Evolutionary conservation across 208 protist species (phyloP), one percentile per base, ranked within the genome.

Genomic region (Trypanosoma boissoni): DNA sequence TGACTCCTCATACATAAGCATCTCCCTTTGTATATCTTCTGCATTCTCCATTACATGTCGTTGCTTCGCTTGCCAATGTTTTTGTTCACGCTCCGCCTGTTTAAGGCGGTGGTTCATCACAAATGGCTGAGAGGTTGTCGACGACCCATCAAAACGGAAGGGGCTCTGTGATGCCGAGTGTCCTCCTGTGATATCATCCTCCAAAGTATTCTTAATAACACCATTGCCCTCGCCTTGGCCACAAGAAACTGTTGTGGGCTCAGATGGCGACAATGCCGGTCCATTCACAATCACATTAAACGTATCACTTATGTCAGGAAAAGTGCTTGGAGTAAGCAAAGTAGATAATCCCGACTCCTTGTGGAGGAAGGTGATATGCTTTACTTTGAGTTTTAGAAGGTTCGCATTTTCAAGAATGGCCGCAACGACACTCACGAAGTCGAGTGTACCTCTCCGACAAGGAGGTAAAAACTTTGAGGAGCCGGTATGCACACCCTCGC

Each of bases 321-420:
- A 6, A 39, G 34, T 16, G 12, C 12, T 6, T 16, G 6, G 6
- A 16, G 34, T 39, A 39, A 39, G 34, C 8, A 39, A 12, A 16
- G 34, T 12, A 39, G 12, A 39, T 39, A 16, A 6, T 16, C 34
- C 34, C 6, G 12, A 39, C 6, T 39, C 34, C 12, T 12, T 32
- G 20, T 71, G 56, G 29, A 56, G 29, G 50, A 65, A 64, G 27
- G 54, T 44, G 6, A 71, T 56, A 60, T 64, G 32, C 3, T 29
- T 2, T 26, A 64, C 32, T 24, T 10, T 49, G 28, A 64, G 21
- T 4, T 28, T 28, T 3, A 63, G n/a, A 7, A 54, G 28, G 3
- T 28, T 8, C 9, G 45, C 64, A 21, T 58, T 56, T 20, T 12
- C 24, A 20, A 20, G 5, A 27, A 71, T 56, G n/a, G 41, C 20